Conservation (phyloP, 2,329 filamentous ascomycete species). For the Aspergillus sp. region DNA sequence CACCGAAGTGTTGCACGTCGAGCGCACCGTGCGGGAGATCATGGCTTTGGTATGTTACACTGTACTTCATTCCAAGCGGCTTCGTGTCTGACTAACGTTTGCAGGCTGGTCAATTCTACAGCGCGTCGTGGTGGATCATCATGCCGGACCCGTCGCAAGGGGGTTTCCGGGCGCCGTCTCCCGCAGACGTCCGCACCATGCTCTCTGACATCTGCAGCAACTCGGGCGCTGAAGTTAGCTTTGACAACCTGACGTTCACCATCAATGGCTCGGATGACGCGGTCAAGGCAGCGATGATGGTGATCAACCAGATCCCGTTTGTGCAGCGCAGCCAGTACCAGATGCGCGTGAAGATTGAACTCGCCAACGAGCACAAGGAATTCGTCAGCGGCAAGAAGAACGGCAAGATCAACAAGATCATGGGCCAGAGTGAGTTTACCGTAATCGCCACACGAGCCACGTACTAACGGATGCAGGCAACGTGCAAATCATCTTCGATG, state of each 20-base stretch:
- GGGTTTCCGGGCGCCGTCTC: conserved; percentile 61
- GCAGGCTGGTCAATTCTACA: conserved; percentile 94
- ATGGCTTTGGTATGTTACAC: conserved; percentile 74
- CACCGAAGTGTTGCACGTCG: conserved; percentile 88
- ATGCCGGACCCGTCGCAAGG: conserved; percentile 66
- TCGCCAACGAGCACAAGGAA: conserved; percentile 98
- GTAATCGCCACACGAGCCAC: conserved; percentile 23
- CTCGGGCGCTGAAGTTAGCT: conserved; percentile 90
- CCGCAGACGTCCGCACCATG: conserved; percentile 80
- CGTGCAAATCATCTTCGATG: conserved; percentile 98
- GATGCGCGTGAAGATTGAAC: conserved; percentile 96
- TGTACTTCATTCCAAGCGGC: neutral
- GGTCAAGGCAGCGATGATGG: conserved; percentile 91
- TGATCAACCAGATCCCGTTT: conserved; percentile 89
- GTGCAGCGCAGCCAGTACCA: conserved; percentile 85
- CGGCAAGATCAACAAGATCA: conserved; percentile 99
- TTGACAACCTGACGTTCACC: conserved; percentile 90
- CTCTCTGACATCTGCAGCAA: conserved; percentile 94
- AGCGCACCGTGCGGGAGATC: conserved; percentile 91
- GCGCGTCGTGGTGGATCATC: conserved; percentile 92
- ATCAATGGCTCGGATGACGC: conserved; percentile 95
- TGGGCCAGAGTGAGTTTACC: conserved; percentile 79
- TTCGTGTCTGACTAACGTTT: conserved; percentile 4
- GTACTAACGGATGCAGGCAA: conserved; percentile 59
- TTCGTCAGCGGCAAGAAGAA: conserved; percentile 99